Evolutionary conservation across 106 monocot genomes (phyloP), one percentile per base, ranked within the genome.

Genomic region (Dioscorea alata): DNA sequence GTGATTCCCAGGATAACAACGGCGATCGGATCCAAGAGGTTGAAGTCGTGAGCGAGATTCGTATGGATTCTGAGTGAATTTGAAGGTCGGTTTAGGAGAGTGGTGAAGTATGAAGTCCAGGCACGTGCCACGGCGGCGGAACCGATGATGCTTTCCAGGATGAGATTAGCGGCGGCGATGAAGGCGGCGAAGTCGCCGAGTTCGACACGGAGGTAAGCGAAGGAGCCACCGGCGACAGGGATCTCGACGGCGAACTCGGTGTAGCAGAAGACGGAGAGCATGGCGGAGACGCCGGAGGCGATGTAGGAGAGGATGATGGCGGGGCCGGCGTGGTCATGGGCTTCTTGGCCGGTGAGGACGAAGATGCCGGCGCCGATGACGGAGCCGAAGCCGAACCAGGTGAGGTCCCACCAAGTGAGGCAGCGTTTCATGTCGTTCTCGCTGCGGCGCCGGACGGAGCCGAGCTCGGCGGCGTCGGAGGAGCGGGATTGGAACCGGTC

Each of bases 161-260:
- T 71, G 33, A 89, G 34, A 64, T 85, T 89, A 2, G 82, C 82
- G 19, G 76, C 85, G 22, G 79, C 80, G 57, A 85, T 64, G 72
- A 83, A 88, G 21, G 88, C 85, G 21, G 78, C 76, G 51, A 86
- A 79, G 61, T 88, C 81, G 18, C 92, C 91, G 23, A 91, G 72
- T 57, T 84, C 86, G 12, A 91, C 87, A 25, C 88, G 73, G 67
- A 92, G 80, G 72, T 92, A 88, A 18, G 82, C 69, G 71, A 92
- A 91, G 49, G 86, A 84, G 23, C 86, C 90, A 8, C 86, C 90
- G 13, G 90, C 90, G 42, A 74, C 81, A 24, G 90, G 90, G 63
- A 91, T 91, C 70, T 86, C 86, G 64, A 91, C 84, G 22, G 86
- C 86, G 63, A 91, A 87, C 73, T 91, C 90, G 22, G 86, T 84